Evolutionary conservation across 441 rosid genomes (phyloP), one percentile per base, ranked within the genome.

Genomic region (Omphalea diandra): DNA sequence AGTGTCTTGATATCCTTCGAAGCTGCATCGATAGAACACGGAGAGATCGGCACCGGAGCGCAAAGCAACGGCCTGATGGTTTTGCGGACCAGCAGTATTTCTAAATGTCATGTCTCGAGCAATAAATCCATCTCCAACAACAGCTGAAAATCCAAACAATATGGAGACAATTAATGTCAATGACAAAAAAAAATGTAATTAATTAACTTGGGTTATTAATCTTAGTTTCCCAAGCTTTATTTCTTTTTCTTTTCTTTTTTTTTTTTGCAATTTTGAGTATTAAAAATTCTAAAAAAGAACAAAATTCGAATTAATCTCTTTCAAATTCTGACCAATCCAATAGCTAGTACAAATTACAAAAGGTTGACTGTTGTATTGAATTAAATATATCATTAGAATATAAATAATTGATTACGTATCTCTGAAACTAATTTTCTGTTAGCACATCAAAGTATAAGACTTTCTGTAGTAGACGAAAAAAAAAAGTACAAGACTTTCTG

Each of bases 61-160:
- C n/a, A 92, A 79, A 20, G 98, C 98, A 32, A 90, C 98, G 5
- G 98, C 98, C 70, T 92, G 98, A 50, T 86, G 84, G 22, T 85
- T 88, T 8, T 81, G 76, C 0, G 98, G 80, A 35, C 98, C 97
- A 0, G 97, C 98, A 12, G 94, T 88, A 84, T 92, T 92, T 27
- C 83, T 72, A 72, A 92, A 83, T 24, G 94, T 80, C 57, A 92
- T 68, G 59, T 86, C 94, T 44, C 85, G 82, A 7, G 94, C 96
- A 20, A 92, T 84, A 75, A 92, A 92, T 29, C 88, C 84, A 18
- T 70, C 85, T 10, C 87, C 88, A 0, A 76, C 82, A 20, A 80
- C 82, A 8, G 84, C 87, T 86, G 85, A 32, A 60, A 65, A 56
- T 24, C 47, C 49, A 38, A 40, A 61, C n/a, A n/a, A n/a, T n/a